Evolutionary conservation across 305 asterid species (phyloP), one percentile per base, ranked within the genome.

Genomic region (Euphrasia arctica): DNA sequence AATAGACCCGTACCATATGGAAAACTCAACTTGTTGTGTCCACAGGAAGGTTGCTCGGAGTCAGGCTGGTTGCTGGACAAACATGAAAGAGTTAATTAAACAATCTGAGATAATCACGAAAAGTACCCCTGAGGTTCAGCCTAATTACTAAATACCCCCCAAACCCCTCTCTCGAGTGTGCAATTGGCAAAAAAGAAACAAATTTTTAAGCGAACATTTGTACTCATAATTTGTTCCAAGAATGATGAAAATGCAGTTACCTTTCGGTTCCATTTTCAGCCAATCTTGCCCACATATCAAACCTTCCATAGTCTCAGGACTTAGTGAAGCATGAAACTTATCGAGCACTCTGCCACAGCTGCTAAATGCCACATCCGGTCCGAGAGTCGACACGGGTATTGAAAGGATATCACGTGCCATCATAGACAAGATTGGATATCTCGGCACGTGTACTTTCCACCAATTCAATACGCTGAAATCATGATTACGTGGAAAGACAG

Each of bases 371-470:
- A 79, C 72, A 63, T 86, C 96, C 4, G 77, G 82, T 47, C 81
- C 91, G 66, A 92, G 85, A 48, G 96, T 87, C 36, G 96, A 85
- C 59, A 87, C 84, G 4, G 96, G 96, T 65, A 87, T 73, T 5
- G 81, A 89, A 76, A 92, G 84, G 57, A 89, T 65, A 77, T 92
- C 98, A 9, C 96, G 95, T 2, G 98, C 98, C 88, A 92, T 85
- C 87, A 83, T 79, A 10, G 98, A 92, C 74, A 89, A 83, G 64
- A 84, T 79, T 12, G 98, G 97, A 70, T 92, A 90, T 86, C 96
- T 85, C 4, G 97, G 97, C 1, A 90, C 85, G 72, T 92, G 97
- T 62, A 92, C 98, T 79, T 86, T 92, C 98, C 98, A 92, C 98
- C 98, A 92, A 75, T 92, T 90, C 63, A 92, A 78, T 70, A 92